phyloP scores from a whole-genome alignment of 768 basidiomycete genomes.

The Auriscalpium microsporum region DNA sequence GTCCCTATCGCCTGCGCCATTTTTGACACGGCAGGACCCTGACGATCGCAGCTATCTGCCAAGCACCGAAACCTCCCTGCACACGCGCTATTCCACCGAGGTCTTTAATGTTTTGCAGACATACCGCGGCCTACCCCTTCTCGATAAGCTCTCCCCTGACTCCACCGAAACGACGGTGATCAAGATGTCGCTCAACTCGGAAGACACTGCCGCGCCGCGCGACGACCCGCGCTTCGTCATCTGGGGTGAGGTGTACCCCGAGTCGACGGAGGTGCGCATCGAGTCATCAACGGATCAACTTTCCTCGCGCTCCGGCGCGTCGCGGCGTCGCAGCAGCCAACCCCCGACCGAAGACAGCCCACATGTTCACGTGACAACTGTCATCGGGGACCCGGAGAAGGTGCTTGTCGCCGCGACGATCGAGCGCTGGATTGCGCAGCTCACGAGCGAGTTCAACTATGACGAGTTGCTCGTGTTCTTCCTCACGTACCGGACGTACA shows the following conservation, averaged over 20 bases:
- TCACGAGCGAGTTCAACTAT: conserved; percentile 79
- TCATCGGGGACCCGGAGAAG: conserved; percentile 30
- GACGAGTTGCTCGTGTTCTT: conserved; percentile 87
- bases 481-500: conserved; percentile 84
- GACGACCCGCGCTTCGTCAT: conserved; percentile 90
- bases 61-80: conserved; percentile 41
- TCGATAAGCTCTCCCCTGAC: conserved; percentile 56
- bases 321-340: conserved; percentile 10
- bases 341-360: background rate
- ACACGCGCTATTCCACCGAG: conserved; percentile 61
- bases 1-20: conserved; percentile 4
- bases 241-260: conserved; percentile 51
- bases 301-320: conserved; percentile 2
- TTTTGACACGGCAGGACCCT: conserved; percentile 9
- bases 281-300: background rate
- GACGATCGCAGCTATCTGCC: conserved; percentile 22
- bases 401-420: conserved; percentile 85
- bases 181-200: conserved; percentile 57
- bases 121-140: conserved; percentile 65
- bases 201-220: conserved; percentile 63
- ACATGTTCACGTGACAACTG: conserved; percentile 7
- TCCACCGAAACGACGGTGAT: conserved; percentile 58
- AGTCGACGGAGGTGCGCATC: conserved; percentile 10
- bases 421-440: conserved; percentile 87
- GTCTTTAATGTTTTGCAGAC: conserved; percentile 79